Base-by-base conservation (phyloP, 805 yeast genomes). In the Nakazawaea sp. region DNA sequence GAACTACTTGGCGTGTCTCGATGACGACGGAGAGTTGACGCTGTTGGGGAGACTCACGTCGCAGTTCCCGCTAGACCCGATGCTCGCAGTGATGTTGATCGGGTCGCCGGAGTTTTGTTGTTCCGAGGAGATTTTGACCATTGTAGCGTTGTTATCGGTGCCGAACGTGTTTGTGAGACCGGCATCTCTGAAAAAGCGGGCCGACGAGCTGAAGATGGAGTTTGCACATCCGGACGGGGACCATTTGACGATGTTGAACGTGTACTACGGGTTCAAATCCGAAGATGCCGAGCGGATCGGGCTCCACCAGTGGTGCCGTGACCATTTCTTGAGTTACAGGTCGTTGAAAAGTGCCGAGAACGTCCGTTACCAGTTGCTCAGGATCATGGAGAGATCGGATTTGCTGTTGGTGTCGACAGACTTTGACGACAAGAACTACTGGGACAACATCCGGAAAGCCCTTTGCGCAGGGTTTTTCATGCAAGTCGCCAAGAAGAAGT, bases 151-250 rank as follows among this genome's bases (percentile, higher is more conserved):
- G 72, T 66, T 90, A 27, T 83, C 95, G 19, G 96, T 89, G 18
- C 97, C 98, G 27, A 82, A 78, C 46, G 92, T 87, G n/a, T 90
- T 90, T 60, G 85, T 90, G 25, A 78, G 98, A 51, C 97, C 98
- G 5, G 83, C 85, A 5, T 75, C 77, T 45, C 94, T 94, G 16
- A 75, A 83, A 48, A 83, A 85, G 59, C 75, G 81, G 43, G 96
- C 97, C 2, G 97, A 90, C 61, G 96, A 88, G 52, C 81, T 84
- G 48, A 92, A 90, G 60, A 71, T 76, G 62, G 60, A 71, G 30
- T 92, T 92, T 64, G 92, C 95, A 1, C 96, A 90, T 53, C 85
- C 89, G 19, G 92, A 85, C 46, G 97, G 97, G 43, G 98, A 92
- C 59, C 97, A 92, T 59, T 68, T 92, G 45, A 88, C 98, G 0